Base-by-base conservation (phyloP, 2,329 filamentous ascomycete genomes). In the Setomelanomma holmii region DNA sequence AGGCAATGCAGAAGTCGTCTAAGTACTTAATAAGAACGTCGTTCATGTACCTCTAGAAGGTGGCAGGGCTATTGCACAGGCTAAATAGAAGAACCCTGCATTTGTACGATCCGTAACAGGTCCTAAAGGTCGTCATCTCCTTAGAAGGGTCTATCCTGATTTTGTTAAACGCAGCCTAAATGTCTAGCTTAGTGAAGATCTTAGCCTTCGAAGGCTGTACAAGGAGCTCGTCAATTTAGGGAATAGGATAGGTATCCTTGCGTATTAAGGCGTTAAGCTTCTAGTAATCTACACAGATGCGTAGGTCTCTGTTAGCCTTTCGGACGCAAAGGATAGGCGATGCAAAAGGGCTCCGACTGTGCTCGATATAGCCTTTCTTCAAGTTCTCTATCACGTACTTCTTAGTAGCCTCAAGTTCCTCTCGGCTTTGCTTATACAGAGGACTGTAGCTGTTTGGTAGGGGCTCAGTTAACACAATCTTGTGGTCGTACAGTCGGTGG, bases 41-140 rank as follows among this genome's bases (percentile, higher is more conserved):
- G 51, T 63, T 58, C 43, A 63, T 61, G 40, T 47, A 46, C 10
- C 19, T 4, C 35, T 57, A 60, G 21, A 57, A 61, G n/a, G 48
- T 48, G 11, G n/a, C 39, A 38, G 40, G 46, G 0, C 30, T 47
- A 38, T 63, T 63, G 16, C 19, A 48, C 41, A 63, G 35, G 0
- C 52, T 60, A 60, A 60, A 58, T 0, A 24, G 45, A 51, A 58
- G 49, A 35, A 63, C 45, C 38, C 45, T 30, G 24, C 56, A 61
- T 22, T 61, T 57, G 49, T 61, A 30, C 6, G 12, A 7, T 12
- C 24, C 24, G 24, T 30, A 30, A 7, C 24, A 12, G 12, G 24
- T 30, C 24, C 47, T 36, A 35, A 63, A 61, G 2, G 38, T 39
- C 11, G 49, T 61, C 30, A 49, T 50, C 24, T 60, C 51, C 33